Conservation (phyloP, 768 basidiomycete species). For the Leccinum disarticulatum region DNA sequence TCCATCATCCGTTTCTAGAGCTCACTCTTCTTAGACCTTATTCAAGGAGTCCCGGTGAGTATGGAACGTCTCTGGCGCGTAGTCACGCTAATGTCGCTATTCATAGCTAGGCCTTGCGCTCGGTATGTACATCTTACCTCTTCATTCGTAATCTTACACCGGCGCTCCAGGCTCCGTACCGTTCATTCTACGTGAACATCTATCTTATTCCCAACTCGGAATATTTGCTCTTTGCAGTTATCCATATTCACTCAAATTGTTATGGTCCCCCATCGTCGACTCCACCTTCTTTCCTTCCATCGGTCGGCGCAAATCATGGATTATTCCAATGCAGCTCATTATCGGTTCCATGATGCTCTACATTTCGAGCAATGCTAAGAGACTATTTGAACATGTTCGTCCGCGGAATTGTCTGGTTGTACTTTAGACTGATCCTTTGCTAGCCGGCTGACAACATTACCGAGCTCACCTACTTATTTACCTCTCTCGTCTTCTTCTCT, state of each 20-base stretch:
- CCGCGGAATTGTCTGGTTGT: slow-evolving; percentile 3
- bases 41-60: slow-evolving; percentile 89
- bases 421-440: slow-evolving; percentile 9
- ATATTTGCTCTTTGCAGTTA: slow-evolving; percentile 91
- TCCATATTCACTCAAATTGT: slow-evolving; percentile 93
- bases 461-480: slow-evolving; percentile 81
- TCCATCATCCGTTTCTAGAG: slow-evolving; percentile 8
- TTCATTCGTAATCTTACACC: slow-evolving; percentile 5
- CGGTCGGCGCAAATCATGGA: slow-evolving; percentile 98
- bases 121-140: slow-evolving; percentile 42
- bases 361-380: slow-evolving; percentile 72
- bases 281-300: slow-evolving; percentile 77
- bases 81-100: slow-evolving; percentile 7
- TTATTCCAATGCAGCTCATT: slow-evolving; percentile 93
- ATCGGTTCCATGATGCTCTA: slow-evolving; percentile 83
- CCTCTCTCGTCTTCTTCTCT: slow-evolving; percentile 88
- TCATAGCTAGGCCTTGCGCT: slow-evolving; percentile 83
- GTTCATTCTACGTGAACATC: slow-evolving; percentile 90
- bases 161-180: slow-evolving; percentile 78
- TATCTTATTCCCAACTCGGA: slow-evolving; percentile 96
- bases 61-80: slow-evolving; percentile 9
- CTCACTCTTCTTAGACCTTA: slow-evolving; percentile 50
- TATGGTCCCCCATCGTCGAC: slow-evolving; percentile 98
- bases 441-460: slow-evolving; percentile 82
- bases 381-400: slow-evolving; percentile 74